Percentiles rank a stretch among this genome's conserved stretches.
phyloP scores from a whole-genome alignment of 257 asterid genomes.

The Solanum appendiculatum region DNA sequence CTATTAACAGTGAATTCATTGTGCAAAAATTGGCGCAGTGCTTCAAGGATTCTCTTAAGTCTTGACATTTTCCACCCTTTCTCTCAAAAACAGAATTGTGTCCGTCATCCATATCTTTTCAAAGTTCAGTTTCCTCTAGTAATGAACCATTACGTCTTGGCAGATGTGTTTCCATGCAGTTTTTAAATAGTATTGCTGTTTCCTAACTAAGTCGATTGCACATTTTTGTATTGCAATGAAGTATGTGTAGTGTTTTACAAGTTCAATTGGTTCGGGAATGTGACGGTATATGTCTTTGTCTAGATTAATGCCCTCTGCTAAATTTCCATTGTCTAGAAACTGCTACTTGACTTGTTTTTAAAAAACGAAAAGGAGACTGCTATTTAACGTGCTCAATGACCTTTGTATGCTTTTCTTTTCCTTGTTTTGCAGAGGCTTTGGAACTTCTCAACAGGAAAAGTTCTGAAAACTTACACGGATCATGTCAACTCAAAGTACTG shows the following conservation, averaged over 20 bases:
- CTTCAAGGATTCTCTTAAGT: not conserved
- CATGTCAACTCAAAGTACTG: conserved; percentile 80
- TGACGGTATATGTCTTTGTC: not conserved
- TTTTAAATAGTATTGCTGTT: not conserved
- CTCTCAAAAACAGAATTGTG: not conserved
- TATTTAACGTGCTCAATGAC: not conserved
- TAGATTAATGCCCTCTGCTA: not conserved
- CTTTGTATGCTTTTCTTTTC: not conserved
- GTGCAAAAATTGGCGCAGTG: not conserved
- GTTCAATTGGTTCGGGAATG: not conserved
- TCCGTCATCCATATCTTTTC: not conserved
- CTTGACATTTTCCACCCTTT: not conserved
- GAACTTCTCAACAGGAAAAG: conserved; percentile 76
- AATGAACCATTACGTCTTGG: not conserved
- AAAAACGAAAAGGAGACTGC: not conserved
- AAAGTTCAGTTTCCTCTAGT: not conserved
- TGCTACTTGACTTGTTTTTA: not conserved
- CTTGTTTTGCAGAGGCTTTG: conserved; percentile 71
- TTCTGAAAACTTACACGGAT: conserved; percentile 80
- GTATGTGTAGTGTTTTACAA: not conserved
- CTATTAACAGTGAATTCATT: not conserved
- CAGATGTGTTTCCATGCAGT: not conserved
- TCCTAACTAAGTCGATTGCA: not conserved
- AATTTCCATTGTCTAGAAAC: not conserved
- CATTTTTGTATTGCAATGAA: not conserved